A percentile compares a stretch with the other conserved stretches of the same genome.
Evolutionary conservation across 495 filamentous ascomycete species (phyloP).

Genomic region (Pyrenopolyporus hunteri): DNA sequence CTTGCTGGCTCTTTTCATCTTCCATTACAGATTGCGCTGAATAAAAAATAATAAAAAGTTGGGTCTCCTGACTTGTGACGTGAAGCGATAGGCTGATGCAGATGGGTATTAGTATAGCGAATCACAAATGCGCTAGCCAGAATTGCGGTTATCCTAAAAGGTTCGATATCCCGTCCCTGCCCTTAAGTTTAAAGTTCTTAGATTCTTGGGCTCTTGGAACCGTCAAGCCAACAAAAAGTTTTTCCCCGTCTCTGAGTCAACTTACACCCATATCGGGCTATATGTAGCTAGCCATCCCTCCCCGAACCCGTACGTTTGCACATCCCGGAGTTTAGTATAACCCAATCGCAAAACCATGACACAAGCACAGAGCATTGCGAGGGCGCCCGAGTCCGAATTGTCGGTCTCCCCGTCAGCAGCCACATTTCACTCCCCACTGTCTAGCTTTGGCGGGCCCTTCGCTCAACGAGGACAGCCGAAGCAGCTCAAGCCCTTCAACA

Average conservation of each 20-base stretch:
- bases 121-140: conserved; percentile 13
- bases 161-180: neutral
- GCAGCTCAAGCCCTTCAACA: conserved; percentile 93
- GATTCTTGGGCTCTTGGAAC: neutral
- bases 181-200: neutral
- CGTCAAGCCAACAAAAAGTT: conserved; percentile 11
- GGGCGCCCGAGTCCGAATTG: conserved; percentile 26
- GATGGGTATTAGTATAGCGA: conserved; percentile 14
- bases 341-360: conserved; percentile 30
- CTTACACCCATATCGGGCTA: neutral
- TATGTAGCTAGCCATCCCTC: conserved; percentile 17
- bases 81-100: conserved; percentile 25
- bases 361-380: conserved; percentile 38
- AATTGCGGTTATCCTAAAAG: conserved; percentile 8
- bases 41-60: conserved; percentile 27
- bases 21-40: neutral
- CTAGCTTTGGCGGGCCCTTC: conserved; percentile 52
- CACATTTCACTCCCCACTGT: conserved; percentile 66
- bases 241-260: conserved; percentile 35
- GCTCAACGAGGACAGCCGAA: conserved; percentile 57
- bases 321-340: conserved; percentile 3
- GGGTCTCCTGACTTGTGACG: conserved; percentile 23
- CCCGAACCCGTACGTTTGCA: neutral
- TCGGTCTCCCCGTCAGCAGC: conserved; percentile 63
- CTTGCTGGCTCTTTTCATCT: neutral